These are phyloP conservation scores for Aspergillus egyptiacus DNA, from an alignment of 495 filamentous ascomycete species.

Conservation along the genomic window DNA sequence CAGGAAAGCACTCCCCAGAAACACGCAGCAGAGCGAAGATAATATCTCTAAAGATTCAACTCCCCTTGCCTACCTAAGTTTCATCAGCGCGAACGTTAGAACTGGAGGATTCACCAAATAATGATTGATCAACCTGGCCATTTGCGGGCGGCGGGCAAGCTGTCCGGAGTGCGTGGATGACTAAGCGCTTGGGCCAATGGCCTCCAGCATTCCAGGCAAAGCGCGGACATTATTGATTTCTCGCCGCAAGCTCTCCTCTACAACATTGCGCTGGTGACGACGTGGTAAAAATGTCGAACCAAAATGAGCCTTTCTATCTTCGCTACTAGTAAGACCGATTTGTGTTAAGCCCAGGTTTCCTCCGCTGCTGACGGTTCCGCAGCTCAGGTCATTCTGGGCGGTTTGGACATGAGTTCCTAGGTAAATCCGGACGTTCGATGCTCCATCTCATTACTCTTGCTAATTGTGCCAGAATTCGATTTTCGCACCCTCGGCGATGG, in stretches of 20 bases:
- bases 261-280: not conserved
- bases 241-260: slow-evolving; percentile 10
- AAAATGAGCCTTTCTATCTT: slow-evolving; percentile 84
- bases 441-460: slow-evolving; percentile 6
- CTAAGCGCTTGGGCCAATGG: slow-evolving; percentile 32
- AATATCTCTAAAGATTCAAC: slow-evolving; percentile 32
- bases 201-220: slow-evolving; percentile 3
- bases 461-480: slow-evolving; percentile 76
- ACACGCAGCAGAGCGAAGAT: slow-evolving; percentile 16
- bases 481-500: slow-evolving; percentile 90
- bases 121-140: slow-evolving; percentile 38
- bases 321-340: slow-evolving; percentile 79
- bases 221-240: slow-evolving; percentile 5
- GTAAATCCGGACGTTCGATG: slow-evolving; percentile 41
- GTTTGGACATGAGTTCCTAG: slow-evolving; percentile 97
- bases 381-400: slow-evolving; percentile 97
- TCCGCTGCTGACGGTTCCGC: slow-evolving; percentile 44
- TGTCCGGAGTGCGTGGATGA: slow-evolving; percentile 47
- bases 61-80: slow-evolving; percentile 39
- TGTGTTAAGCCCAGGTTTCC: slow-evolving; percentile 35
- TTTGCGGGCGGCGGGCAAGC: slow-evolving; percentile 37
- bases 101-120: slow-evolving; percentile 27
- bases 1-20: slow-evolving; percentile 25
- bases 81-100: slow-evolving; percentile 33
- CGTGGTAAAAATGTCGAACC: slow-evolving; percentile 39